phyloP scores from a whole-genome alignment of 805 yeast genomes.

The Candida nitratophila region DNA sequence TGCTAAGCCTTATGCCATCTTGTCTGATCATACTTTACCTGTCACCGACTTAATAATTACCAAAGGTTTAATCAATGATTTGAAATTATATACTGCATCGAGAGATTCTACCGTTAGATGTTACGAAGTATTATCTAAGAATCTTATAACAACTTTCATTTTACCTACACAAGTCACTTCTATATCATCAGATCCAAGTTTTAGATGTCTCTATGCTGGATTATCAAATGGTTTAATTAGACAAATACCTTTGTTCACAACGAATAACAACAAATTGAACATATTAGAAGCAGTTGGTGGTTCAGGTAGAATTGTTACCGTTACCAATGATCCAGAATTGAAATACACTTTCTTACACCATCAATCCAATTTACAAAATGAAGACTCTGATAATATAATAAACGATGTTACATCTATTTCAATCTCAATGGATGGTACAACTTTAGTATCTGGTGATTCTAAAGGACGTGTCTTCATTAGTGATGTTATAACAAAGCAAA shows the following conservation, averaged over 20 bases:
- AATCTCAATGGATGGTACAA: constrained; percentile 70
- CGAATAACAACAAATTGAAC: constrained; percentile 27
- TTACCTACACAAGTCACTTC: constrained; percentile 49
- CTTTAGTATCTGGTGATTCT: constrained; percentile 64
- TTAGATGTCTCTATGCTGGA: constrained; percentile 68
- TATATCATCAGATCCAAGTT: constrained; percentile 70
- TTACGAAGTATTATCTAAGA: constrained; percentile 44
- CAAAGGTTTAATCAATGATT: constrained; percentile 49
- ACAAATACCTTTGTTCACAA: constrained; percentile 41
- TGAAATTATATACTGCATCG: constrained; percentile 62
- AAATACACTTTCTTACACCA: constrained; percentile 48
- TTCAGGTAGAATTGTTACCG: constrained; percentile 40
- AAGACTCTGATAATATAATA: constrained; percentile 1
- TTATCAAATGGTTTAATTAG: constrained; percentile 54
- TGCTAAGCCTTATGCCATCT: constrained; percentile 49
- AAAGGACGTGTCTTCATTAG: constrained; percentile 60
- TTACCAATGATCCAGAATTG: constrained; percentile 43
- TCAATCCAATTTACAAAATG: constrained; percentile 15
- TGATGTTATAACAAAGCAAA: constrained; percentile 68
- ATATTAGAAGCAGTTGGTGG: constrained; percentile 58
- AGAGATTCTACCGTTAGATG: constrained; percentile 69
- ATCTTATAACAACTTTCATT: constrained; percentile 65
- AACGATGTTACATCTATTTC: constrained; percentile 44
- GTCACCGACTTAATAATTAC: constrained; percentile 35
- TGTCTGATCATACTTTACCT: constrained; percentile 53